Base-by-base conservation (phyloP, 1,284 basidiomycete genomes). In the Exsudoporus floridanus region DNA sequence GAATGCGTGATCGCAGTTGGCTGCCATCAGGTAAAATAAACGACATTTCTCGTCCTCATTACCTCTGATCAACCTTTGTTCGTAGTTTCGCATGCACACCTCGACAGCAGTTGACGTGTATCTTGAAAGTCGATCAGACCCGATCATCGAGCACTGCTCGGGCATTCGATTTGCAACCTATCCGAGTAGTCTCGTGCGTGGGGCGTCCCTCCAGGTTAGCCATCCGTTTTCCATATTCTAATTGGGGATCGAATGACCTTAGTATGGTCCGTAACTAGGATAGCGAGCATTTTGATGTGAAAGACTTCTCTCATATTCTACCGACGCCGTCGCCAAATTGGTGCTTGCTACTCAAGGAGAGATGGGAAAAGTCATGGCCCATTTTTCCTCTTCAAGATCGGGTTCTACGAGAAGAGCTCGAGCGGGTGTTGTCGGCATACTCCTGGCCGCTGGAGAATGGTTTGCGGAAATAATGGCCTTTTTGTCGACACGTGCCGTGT, bases 271-370 rank as follows among this genome's bases (percentile, higher is more conserved):
- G 12, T 28, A 34, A 36, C 21, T 28, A 65, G 67, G 37, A 37
- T 18, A 39, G 30, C 42, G 51, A 52, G 9, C 70, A 74, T 54
- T 60, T 74, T 6, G 54, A 73, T 3, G 81, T 91, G 7, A 87
- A 88, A 63, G 90, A 93, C 60, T 93, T 93, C 64, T 89, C 89
- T 21, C 90, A 92, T 68, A 87, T 92, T 53, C 76, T 83, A 34
- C 62, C 77, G 4, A 67, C 68, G 7, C 82, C 81, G 0, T 92
- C 90, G 3, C 90, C 91, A 8, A 82, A 93, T 66, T 93, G 88
- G 88, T 71, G 69, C 1, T 39, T 60, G 4, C 51, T 79, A 18
- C 37, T 48, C 5, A 56, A 60, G 36, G 61, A 64, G 13, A 40
- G 46, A 5, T 21, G 53, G 23, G 49, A 67, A 25, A 55, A 19